Evolutionary conservation across 108 stramenopile genomes (phyloP).

Genomic region (Pseudonitzschia multiseries): DNA sequence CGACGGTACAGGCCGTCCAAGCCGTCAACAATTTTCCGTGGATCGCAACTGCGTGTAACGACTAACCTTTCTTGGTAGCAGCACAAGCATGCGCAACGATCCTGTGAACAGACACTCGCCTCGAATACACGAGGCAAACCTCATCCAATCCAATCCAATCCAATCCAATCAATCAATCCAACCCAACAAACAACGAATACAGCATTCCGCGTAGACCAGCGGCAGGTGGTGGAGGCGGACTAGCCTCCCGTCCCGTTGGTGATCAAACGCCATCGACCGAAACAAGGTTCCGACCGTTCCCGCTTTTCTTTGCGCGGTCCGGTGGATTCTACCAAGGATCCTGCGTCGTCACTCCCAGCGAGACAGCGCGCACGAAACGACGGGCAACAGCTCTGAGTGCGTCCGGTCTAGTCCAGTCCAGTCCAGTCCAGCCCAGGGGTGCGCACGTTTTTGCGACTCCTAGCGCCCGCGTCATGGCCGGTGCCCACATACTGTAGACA

Average conservation of each 20-base stretch:
- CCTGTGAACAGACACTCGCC: not conserved
- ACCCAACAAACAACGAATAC: slow-evolving; percentile 64
- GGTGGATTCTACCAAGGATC: slow-evolving; percentile 61
- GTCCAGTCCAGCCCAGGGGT: slow-evolving; percentile 57
- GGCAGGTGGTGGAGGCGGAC: slow-evolving; percentile 70
- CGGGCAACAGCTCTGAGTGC: slow-evolving; percentile 55
- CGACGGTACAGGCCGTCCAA: slow-evolving; percentile 59
- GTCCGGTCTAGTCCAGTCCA: slow-evolving; percentile 63
- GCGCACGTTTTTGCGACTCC: slow-evolving; percentile 56
- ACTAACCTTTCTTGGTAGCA: too few relatives aligned
- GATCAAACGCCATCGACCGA: slow-evolving; percentile 54
- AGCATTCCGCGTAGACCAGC: slow-evolving; percentile 74
- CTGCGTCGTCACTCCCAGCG: slow-evolving; percentile 70
- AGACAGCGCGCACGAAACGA: slow-evolving; percentile 62
- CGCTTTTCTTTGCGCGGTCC: slow-evolving; percentile 56
- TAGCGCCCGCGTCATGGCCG: slow-evolving; percentile 39
- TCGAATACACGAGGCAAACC: slow-evolving; percentile 80
- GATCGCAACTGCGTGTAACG: slow-evolving; percentile 65
- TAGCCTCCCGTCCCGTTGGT: slow-evolving; percentile 61
- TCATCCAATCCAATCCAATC: slow-evolving; percentile 80
- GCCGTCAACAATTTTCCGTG: slow-evolving; percentile 77
- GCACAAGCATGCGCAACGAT: not conserved
- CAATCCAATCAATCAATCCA: too few relatives aligned
- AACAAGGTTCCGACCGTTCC: slow-evolving; percentile 47
- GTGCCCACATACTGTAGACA: slow-evolving; percentile 59